phyloP scores from a whole-genome alignment of 2,329 filamentous ascomycete genomes.

The Exophiala oligosperma region DNA sequence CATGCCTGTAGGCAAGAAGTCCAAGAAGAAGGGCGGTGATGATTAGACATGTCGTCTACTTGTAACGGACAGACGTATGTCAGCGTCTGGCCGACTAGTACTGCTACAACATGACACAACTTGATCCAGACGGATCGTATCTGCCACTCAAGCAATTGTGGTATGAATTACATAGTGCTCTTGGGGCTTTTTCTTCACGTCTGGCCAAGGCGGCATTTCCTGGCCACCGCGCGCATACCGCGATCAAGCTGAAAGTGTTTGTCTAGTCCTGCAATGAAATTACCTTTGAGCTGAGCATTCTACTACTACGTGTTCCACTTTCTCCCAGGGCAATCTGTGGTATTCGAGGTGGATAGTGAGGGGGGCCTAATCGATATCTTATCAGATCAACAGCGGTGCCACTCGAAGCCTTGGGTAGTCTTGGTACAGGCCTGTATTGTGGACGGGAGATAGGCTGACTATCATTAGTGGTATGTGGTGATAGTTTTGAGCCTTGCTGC shows the following conservation, averaged over 20 bases:
- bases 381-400: no score
- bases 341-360: neutral
- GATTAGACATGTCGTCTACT: slow-evolving; percentile 17
- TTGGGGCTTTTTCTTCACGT: slow-evolving; percentile 11
- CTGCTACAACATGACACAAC: slow-evolving; percentile 9
- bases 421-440: no score
- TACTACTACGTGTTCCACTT: neutral
- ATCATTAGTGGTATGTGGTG: no score
- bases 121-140: slow-evolving; percentile 8
- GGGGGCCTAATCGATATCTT: no score
- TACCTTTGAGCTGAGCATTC: slow-evolving; percentile 13
- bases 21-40: slow-evolving; percentile 62
- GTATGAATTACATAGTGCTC: slow-evolving; percentile 21
- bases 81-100: slow-evolving; percentile 12
- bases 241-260: slow-evolving; percentile 14
- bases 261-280: slow-evolving; percentile 22
- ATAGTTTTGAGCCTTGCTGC: no score
- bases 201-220: slow-evolving; percentile 5
- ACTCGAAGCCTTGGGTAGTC: no score
- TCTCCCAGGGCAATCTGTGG: neutral
- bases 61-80: slow-evolving; percentile 1
- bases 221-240: slow-evolving; percentile 7
- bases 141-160: slow-evolving; percentile 13
- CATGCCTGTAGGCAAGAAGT: slow-evolving; percentile 56
- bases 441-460: no score